A percentile compares a stretch with the other conserved stretches of the same genome.
These are phyloP conservation scores for Penicillium sp. DNA, from an alignment of 2,329 filamentous ascomycete species.

Conservation along the genomic window DNA sequence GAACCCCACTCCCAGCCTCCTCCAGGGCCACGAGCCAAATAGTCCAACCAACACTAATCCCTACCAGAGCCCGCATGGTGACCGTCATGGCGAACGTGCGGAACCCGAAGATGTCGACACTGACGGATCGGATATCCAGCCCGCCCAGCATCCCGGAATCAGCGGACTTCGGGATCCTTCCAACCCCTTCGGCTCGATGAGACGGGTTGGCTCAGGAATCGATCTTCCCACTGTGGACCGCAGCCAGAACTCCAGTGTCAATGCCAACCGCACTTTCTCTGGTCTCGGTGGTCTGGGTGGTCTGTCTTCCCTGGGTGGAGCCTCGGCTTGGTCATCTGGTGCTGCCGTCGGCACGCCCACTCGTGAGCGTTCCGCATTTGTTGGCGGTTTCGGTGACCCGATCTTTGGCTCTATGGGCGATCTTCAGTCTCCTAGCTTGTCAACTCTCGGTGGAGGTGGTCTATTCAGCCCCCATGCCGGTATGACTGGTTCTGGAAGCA, in stretches of 20 bases:
- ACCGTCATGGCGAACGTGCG: conserved; percentile 47
- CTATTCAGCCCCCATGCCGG: conserved; percentile 63
- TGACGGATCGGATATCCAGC: conserved; percentile 53
- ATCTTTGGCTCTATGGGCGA: conserved; percentile 76
- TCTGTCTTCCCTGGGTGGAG: conserved; percentile 53
- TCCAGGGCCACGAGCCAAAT: conserved; percentile 62
- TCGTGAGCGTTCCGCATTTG: conserved; percentile 52
- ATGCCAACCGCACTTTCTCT: conserved; percentile 67
- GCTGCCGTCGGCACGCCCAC: conserved; percentile 73
- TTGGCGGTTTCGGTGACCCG: conserved; percentile 53
- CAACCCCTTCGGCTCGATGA: conserved; percentile 54
- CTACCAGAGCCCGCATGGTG: conserved; percentile 83
- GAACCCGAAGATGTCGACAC: conserved; percentile 62
- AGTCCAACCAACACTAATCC: conserved; percentile 96
- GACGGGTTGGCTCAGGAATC: conserved; percentile 53
- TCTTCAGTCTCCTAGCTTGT: conserved; percentile 54
- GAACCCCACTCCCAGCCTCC: conserved; percentile 53
- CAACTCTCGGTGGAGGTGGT: conserved; percentile 41
- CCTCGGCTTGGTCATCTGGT: conserved; percentile 52
- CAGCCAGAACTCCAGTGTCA: conserved; percentile 87
- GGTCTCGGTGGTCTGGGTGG: conserved; percentile 52
- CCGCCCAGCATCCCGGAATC: conserved; percentile 50
- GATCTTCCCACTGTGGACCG: conserved; percentile 70
- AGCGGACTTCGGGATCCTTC: conserved; percentile 52
- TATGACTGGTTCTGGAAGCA: conserved; percentile 59